Evolutionary conservation across 1,284 basidiomycete species (phyloP).

Genomic region (Leccinum colubrinum): DNA sequence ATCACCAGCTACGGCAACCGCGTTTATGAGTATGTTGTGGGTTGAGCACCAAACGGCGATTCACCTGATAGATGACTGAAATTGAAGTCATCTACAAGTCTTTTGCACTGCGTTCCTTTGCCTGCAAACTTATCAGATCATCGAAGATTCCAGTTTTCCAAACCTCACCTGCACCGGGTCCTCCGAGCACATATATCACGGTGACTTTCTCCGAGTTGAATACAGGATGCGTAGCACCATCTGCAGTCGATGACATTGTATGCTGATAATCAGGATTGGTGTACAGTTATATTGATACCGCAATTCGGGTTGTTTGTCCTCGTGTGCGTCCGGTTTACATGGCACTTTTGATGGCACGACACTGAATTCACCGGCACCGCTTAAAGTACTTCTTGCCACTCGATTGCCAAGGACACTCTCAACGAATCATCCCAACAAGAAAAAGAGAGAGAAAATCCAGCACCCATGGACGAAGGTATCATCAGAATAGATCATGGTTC

Average conservation of each 20-base stretch:
- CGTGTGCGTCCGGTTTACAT: conserved; percentile 2
- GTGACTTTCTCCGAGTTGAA: conserved; percentile 80
- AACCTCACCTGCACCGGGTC: conserved; percentile 85
- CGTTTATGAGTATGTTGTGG: conserved; percentile 3
- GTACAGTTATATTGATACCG: not conserved
- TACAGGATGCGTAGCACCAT: conserved; percentile 34
- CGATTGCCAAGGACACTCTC: conserved; percentile 24
- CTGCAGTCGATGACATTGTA: conserved; percentile 17
- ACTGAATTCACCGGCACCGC: not conserved
- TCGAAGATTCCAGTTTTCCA: not conserved
- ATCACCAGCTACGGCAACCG: conserved; percentile 75
- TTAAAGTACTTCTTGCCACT: not conserved
- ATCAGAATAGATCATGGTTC: conserved; percentile 55
- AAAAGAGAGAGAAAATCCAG: not conserved
- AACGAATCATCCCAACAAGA: not conserved
- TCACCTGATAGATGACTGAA: conserved; percentile 95
- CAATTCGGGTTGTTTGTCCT: conserved; percentile 11
- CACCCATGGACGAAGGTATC: conserved; percentile 41
- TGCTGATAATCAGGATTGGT: not conserved
- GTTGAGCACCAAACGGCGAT: conserved; percentile 5
- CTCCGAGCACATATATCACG: conserved; percentile 96
- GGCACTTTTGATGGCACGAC: not conserved
- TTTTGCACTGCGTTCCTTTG: conserved; percentile 94
- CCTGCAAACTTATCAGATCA: conserved; percentile 47
- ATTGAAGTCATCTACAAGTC: conserved; percentile 84